These are phyloP conservation scores for Yamadazyma insecticola DNA, from an alignment of 805 yeast genomes.

Conservation along the genomic window DNA sequence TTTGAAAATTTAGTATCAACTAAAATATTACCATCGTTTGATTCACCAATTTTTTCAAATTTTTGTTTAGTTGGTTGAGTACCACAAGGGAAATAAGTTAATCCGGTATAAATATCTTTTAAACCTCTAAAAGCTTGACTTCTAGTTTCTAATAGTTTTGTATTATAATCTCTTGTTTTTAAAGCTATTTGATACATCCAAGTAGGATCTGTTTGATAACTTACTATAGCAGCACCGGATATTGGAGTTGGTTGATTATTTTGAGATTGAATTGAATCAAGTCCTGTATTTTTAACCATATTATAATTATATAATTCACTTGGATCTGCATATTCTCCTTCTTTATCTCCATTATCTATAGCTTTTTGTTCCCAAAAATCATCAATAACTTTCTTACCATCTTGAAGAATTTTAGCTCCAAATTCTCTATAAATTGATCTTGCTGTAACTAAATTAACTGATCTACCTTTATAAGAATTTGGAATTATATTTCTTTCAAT, in stretches of 20 bases:
- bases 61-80: conserved; percentile 65
- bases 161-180: conserved; percentile 72
- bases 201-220: conserved; percentile 55
- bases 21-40: conserved; percentile 26
- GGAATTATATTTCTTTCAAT: conserved; percentile 81
- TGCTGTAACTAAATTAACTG: conserved; percentile 88
- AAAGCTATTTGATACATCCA: conserved; percentile 85
- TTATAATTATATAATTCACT: conserved; percentile 37
- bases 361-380: conserved; percentile 79
- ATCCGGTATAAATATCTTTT: conserved; percentile 83
- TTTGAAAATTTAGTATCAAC: conserved; percentile 43
- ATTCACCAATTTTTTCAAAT: conserved; percentile 20
- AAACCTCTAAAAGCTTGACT: conserved; percentile 56
- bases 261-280: conserved; percentile 9
- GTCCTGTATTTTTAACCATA: conserved; percentile 31
- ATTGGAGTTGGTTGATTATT: conserved; percentile 20
- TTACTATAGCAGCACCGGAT: conserved; percentile 33
- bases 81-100: conserved; percentile 62
- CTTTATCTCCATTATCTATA: conserved; percentile 55
- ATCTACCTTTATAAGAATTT: conserved; percentile 83
- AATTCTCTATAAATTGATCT: conserved; percentile 85
- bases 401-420: conserved; percentile 77
- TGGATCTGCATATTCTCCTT: conserved; percentile 71
- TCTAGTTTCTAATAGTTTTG: conserved; percentile 52
- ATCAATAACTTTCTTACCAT: conserved; percentile 77